Base-by-base conservation (phyloP, 495 filamentous ascomycete genomes). In the Penicillium lividum region DNA sequence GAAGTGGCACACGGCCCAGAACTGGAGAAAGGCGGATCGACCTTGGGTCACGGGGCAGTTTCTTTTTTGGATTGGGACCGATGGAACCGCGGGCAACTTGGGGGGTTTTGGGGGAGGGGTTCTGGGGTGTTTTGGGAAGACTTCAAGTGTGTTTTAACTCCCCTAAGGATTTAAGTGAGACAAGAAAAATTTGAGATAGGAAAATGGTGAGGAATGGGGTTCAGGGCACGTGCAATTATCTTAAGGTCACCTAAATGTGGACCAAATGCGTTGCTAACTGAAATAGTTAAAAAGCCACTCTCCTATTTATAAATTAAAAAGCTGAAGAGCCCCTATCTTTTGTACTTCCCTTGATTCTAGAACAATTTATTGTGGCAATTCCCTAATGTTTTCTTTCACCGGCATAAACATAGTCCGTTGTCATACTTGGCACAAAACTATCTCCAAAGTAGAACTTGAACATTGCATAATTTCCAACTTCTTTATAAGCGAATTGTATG, bases 1-100 rank as follows among this genome's bases (percentile, higher is more conserved):
- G 54, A 67, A 60, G 64, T 67, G 61, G 65, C 65, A 63, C 63
- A 59, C 64, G 63, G 70, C 65, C 65, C 65, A 60, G 61, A 64
- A 61, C 51, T 62, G 62, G 64, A 65, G 64, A 60, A 64, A 59
- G 66, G 59, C 61, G 64, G 65, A 65, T 64, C 61, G 61, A 67
- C 43, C 31, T 49, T 49, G 52, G 56, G 67, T 72, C 69, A 72
- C 67, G 68, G 69, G 68, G 63, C 51, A 30, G 51, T 53, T 45
- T 33, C 29, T 51, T 29, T 51, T 40, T 38, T 40, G 44, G n/a
- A 7, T 36, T 50, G 31, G 38, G 11, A 34, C 3, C 25, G 27
- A 55, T 13, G 38, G 15, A 40, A 40, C 38, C 38, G 38, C 31
- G 31, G 31, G 31, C 38, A 40, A 40, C 13, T 33, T 33, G 31